These are phyloP conservation scores for Euphorbia celastroides DNA, from an alignment of 441 rosid genomes.

Conservation along the genomic window DNA sequence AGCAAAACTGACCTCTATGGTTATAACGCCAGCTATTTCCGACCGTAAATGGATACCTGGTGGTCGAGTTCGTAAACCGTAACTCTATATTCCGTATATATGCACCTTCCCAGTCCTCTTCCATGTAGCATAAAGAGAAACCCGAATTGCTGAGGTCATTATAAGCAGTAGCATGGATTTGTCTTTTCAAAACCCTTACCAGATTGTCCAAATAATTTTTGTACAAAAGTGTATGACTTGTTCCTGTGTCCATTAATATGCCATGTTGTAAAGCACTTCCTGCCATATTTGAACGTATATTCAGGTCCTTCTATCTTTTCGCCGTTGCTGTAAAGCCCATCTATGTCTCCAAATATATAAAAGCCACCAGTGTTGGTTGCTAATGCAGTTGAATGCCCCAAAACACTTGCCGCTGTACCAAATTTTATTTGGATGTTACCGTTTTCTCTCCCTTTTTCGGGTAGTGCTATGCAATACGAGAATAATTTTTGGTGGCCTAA, in stretches of 20 bases:
- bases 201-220: background rate
- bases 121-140: background rate
- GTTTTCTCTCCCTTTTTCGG: background rate
- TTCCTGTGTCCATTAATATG: conserved; percentile 2
- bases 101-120: background rate
- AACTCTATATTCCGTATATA: background rate
- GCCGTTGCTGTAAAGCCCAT: background rate
- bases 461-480: background rate
- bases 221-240: background rate
- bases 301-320: background rate
- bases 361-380: background rate
- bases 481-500: background rate
- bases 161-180: background rate
- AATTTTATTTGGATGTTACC: background rate
- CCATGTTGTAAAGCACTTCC: background rate
- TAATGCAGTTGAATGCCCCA: background rate
- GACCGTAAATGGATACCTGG: background rate
- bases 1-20: background rate
- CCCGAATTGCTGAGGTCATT: background rate
- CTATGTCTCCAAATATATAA: background rate
- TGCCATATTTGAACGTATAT: background rate
- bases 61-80: background rate
- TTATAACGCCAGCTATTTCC: background rate
- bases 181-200: background rate
- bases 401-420: conserved; percentile 8